A percentile compares a stretch with the other conserved stretches of the same genome.
These are phyloP conservation scores for Claviceps maximensis DNA, from an alignment of 2,329 filamentous ascomycete species.

Conservation along the genomic window DNA sequence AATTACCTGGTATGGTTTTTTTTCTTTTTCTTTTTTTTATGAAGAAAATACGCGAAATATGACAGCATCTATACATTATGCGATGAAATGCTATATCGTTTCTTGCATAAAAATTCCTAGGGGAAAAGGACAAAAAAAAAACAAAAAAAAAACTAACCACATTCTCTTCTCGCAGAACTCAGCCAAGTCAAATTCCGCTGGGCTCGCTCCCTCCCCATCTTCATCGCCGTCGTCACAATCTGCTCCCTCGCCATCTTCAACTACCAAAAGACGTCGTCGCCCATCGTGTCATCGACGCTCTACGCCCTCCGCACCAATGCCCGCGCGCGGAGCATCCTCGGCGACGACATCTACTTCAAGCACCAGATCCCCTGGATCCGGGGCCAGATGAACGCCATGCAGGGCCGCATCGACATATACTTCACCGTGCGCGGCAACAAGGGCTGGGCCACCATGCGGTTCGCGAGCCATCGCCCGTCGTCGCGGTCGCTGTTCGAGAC, in stretches of 20 bases:
- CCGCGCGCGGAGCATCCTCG: constrained; percentile 61
- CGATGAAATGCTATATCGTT: too few relatives aligned
- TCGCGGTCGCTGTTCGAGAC: constrained; percentile 63
- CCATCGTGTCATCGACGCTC: constrained; percentile 73
- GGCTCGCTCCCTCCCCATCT: constrained; percentile 66
- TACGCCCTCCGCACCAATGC: constrained; percentile 80
- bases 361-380: constrained; percentile 71
- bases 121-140: not conserved
- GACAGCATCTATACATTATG: too few relatives aligned
- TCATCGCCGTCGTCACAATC: constrained; percentile 55
- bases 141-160: constrained; percentile 3
- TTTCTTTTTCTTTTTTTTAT: too few relatives aligned
- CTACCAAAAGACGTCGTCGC: constrained; percentile 90
- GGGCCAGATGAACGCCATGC: constrained; percentile 85
- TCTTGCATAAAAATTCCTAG: too few relatives aligned
- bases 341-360: constrained; percentile 76
- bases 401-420: constrained; percentile 74
- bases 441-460: constrained; percentile 59
- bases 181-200: constrained; percentile 41
- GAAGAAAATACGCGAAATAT: too few relatives aligned
- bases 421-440: constrained; percentile 78
- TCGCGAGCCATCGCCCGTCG: constrained; percentile 58
- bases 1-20: constrained; percentile 42
- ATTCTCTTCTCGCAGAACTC: constrained; percentile 20
- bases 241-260: constrained; percentile 90